Evolutionary conservation across 306 rosid genomes (phyloP).

Genomic region (Medicago ruthenica): DNA sequence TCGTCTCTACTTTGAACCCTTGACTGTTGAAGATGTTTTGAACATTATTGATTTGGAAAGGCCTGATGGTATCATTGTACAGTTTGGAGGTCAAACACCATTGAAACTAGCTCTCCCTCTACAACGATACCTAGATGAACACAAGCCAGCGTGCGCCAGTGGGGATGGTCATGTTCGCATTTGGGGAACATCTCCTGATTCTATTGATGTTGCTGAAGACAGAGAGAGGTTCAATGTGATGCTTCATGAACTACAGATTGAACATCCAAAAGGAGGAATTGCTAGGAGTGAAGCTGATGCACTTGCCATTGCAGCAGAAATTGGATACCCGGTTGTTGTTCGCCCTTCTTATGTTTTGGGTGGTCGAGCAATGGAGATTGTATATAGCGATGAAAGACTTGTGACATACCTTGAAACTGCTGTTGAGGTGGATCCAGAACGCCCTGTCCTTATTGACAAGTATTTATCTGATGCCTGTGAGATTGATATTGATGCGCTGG

Average conservation of each 20-base stretch:
- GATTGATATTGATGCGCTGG: constrained; percentile 94
- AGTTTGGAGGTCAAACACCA: constrained; percentile 99
- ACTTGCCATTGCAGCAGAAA: constrained; percentile 75
- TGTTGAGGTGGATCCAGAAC: constrained; percentile 95
- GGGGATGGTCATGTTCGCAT: constrained; percentile 73
- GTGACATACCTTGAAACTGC: constrained; percentile 89
- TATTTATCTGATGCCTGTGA: constrained; percentile 91
- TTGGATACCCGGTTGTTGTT: constrained; percentile 96
- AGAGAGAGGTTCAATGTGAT: constrained; percentile 91
- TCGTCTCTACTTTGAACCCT: constrained; percentile 90
- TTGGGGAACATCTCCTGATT: constrained; percentile 98
- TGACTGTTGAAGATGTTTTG: constrained; percentile 84
- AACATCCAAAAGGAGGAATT: constrained; percentile 99
- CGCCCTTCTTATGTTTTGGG: constrained; percentile 97
- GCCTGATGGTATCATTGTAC: constrained; percentile 98
- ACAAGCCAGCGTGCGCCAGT: constrained; percentile 72
- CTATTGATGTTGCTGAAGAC: constrained; percentile 96
- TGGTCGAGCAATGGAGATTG: constrained; percentile 99
- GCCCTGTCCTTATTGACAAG: constrained; percentile 88
- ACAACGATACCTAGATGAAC: constrained; percentile 81
- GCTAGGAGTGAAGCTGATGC: constrained; percentile 94
- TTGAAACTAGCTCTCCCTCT: constrained; percentile 87
- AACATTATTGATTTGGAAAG: constrained; percentile 92
- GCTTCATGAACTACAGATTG: constrained; percentile 79
- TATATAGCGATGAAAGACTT: constrained; percentile 75